These are phyloP conservation scores for Cercospora citrullina DNA, from an alignment of 2,329 filamentous ascomycete species.

Conservation along the genomic window DNA sequence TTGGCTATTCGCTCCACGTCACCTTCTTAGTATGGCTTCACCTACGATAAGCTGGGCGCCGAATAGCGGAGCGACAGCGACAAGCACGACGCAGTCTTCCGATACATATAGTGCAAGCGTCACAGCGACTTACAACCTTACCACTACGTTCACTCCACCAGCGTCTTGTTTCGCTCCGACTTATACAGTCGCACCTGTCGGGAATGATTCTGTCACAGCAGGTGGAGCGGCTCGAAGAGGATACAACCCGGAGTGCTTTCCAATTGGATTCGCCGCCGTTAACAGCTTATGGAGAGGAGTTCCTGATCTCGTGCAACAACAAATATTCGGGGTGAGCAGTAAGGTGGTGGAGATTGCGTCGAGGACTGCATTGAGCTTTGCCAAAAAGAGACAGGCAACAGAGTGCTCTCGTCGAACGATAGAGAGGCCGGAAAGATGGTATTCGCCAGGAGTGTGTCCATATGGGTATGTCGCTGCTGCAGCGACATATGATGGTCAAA, in stretches of 20 bases:
- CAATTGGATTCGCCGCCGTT: too few relatives aligned
- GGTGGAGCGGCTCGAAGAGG: background rate
- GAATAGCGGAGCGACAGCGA: too few relatives aligned
- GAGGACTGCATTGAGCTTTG: too few relatives aligned
- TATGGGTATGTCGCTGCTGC: too few relatives aligned
- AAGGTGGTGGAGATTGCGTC: too few relatives aligned
- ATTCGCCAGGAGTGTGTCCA: background rate
- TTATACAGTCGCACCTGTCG: background rate
- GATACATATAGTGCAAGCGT: too few relatives aligned
- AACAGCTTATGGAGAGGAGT: too few relatives aligned
- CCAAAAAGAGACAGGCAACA: too few relatives aligned
- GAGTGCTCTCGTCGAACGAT: too few relatives aligned
- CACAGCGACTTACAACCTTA: background rate
- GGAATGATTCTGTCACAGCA: background rate
- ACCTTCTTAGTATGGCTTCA: background rate
- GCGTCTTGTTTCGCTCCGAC: background rate
- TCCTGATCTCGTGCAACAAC: too few relatives aligned
- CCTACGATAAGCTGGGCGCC: background rate
- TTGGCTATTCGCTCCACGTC: background rate
- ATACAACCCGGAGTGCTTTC: background rate
- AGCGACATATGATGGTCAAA: background rate
- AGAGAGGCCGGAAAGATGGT: background rate
- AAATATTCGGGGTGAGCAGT: too few relatives aligned
- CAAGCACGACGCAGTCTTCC: too few relatives aligned
- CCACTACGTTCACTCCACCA: background rate